Conservation (phyloP, 495 filamentous ascomycete genomes). For the Eremomyces bilateralis region DNA sequence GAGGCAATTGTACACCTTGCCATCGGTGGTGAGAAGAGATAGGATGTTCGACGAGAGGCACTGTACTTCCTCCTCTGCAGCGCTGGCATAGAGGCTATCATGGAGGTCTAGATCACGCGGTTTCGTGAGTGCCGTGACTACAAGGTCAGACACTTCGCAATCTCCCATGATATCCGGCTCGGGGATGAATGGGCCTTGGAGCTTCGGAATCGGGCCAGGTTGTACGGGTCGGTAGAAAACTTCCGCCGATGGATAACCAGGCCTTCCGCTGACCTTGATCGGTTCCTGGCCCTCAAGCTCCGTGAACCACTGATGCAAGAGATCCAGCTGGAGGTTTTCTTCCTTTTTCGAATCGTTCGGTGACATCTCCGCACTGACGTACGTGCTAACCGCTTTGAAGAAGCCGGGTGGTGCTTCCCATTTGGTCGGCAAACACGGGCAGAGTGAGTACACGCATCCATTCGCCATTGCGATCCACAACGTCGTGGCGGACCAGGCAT, state of each 20-base stretch:
- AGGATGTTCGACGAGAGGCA: too few species aligned
- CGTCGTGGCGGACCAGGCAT: conserved; percentile 78
- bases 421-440: conserved; percentile 59
- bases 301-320: conserved; percentile 59
- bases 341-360: not conserved
- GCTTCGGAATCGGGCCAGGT: conserved; percentile 50
- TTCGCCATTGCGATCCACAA: conserved; percentile 77
- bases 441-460: conserved; percentile 78
- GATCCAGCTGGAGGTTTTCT: not conserved
- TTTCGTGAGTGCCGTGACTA: conserved; percentile 32
- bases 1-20: conserved; percentile 55
- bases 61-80: too few species aligned
- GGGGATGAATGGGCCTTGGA: conserved; percentile 72
- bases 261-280: conserved; percentile 21
- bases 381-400: conserved; percentile 54
- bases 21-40: conserved; percentile 49
- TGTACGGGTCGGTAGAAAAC: conserved; percentile 46
- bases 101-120: too few species aligned
- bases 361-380: conserved; percentile 25
- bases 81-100: too few species aligned
- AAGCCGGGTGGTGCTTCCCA: conserved; percentile 53
- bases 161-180: conserved; percentile 42
- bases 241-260: conserved; percentile 23
- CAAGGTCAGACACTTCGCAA: conserved; percentile 42
- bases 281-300: conserved; percentile 66